A percentile compares a stretch with the other conserved stretches of the same genome.
These are phyloP conservation scores for Rhodotorula paludigena DNA, from an alignment of 768 basidiomycete species.

Conservation along the genomic window DNA sequence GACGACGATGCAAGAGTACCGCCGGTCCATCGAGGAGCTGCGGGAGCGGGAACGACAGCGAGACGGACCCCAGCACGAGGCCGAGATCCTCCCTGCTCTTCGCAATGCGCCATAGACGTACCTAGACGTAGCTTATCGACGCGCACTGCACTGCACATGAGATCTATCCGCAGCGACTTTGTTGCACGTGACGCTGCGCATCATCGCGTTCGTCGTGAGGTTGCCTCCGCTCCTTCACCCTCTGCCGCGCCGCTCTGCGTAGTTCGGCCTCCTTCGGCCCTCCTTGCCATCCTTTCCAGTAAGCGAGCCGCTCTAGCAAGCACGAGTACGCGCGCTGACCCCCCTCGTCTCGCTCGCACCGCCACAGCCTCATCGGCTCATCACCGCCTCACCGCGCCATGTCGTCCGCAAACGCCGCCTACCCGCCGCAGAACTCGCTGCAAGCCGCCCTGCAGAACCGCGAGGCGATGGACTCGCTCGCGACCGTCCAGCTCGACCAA, in stretches of 20 bases:
- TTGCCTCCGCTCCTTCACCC: too few species aligned
- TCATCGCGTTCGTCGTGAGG: too few species aligned
- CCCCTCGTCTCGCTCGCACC: not conserved
- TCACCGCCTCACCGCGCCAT: not conserved
- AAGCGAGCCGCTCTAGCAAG: too few species aligned
- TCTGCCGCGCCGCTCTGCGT: too few species aligned
- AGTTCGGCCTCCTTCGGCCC: too few species aligned
- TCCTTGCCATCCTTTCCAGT: too few species aligned
- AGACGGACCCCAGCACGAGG: not conserved
- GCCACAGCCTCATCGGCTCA: not conserved
- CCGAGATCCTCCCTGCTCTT: too few species aligned
- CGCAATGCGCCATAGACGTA: not conserved
- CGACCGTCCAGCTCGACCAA: not conserved
- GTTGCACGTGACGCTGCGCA: too few species aligned
- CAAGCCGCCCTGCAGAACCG: slow-evolving; percentile 5
- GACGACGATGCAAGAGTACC: not conserved
- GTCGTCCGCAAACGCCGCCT: not conserved
- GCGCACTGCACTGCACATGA: too few species aligned
- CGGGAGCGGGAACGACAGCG: not conserved
- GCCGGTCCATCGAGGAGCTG: not conserved
- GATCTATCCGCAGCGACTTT: too few species aligned
- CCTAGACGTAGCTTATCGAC: too few species aligned
- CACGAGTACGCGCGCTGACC: too few species aligned
- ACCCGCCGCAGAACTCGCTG: slow-evolving; percentile 14
- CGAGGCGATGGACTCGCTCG: not conserved